These are phyloP conservation scores for Exserohilum rostratum DNA, from an alignment of 2,329 filamentous ascomycete species.

Conservation along the genomic window DNA sequence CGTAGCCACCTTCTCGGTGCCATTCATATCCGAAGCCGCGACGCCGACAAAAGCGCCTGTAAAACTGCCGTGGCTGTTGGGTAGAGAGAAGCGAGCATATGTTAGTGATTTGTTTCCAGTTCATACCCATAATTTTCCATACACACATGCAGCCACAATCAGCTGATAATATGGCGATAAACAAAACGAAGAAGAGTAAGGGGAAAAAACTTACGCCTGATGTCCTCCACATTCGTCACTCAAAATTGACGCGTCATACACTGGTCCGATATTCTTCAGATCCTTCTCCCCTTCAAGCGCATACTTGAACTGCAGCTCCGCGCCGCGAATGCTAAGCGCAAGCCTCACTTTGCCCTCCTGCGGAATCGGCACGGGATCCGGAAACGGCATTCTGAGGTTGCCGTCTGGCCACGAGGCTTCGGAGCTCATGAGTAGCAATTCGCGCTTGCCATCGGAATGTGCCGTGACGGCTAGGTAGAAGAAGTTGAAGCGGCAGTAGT, in stretches of 20 bases:
- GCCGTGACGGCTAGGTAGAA: slow-evolving; percentile 68
- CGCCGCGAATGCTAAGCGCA: slow-evolving; percentile 59
- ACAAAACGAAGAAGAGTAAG: neutral
- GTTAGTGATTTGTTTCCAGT: too few species aligned
- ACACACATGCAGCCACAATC: too few species aligned
- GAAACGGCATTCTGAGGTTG: slow-evolving; percentile 53
- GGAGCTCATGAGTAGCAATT: slow-evolving; percentile 63
- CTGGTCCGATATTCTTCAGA: slow-evolving; percentile 59
- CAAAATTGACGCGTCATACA: slow-evolving; percentile 64
- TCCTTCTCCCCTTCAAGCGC: slow-evolving; percentile 54
- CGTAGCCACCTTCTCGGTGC: slow-evolving; percentile 30
- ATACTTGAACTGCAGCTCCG: slow-evolving; percentile 63
- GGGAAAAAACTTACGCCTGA: slow-evolving; percentile 42
- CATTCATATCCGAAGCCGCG: slow-evolving; percentile 43
- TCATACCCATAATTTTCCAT: too few species aligned
- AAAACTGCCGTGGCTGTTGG: slow-evolving; percentile 62
- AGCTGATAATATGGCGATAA: too few species aligned
- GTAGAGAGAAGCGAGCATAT: neutral
- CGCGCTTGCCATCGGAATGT: slow-evolving; percentile 61
- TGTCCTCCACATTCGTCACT: slow-evolving; percentile 69
- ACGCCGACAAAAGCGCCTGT: slow-evolving; percentile 59
- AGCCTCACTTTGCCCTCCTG: slow-evolving; percentile 62
- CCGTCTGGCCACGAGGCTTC: slow-evolving; percentile 63
- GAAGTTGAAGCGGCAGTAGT: slow-evolving; percentile 70
- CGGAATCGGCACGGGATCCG: slow-evolving; percentile 57